Evolutionary conservation across 2,329 filamentous ascomycete genomes (phyloP).

Genomic region (Colletotrichum melonis): DNA sequence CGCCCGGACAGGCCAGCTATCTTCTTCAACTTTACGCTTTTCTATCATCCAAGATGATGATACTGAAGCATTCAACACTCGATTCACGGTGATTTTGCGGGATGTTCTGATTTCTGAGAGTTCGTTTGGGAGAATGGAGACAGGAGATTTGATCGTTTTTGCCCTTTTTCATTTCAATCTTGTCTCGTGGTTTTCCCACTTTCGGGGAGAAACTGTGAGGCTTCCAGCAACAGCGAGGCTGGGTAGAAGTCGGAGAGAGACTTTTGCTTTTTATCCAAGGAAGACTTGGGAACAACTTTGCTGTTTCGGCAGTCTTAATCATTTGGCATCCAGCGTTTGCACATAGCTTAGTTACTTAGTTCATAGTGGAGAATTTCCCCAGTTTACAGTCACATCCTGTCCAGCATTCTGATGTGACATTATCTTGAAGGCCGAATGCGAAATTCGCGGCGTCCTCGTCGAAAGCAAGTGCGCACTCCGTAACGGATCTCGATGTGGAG

Average conservation of each 20-base stretch:
- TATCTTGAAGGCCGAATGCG: neutral
- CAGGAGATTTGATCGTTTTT: neutral
- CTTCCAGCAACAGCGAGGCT: neutral
- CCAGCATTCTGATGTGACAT: neutral
- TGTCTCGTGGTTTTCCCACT: neutral
- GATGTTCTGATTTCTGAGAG: neutral
- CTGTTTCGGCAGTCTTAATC: neutral
- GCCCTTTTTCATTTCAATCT: neutral
- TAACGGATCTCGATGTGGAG: neutral
- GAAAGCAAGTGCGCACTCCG: neutral
- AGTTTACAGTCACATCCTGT: neutral
- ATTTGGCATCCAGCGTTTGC: conserved; percentile 6
- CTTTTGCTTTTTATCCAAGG: neutral
- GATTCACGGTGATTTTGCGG: neutral
- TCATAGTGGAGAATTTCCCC: neutral
- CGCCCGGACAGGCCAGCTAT: neutral
- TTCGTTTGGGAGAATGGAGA: neutral
- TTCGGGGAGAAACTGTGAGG: neutral
- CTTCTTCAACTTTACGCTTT: neutral
- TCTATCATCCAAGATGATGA: neutral
- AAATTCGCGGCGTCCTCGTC: neutral
- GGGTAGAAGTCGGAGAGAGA: neutral
- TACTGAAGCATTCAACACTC: neutral
- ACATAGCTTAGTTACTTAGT: conserved; percentile 2
- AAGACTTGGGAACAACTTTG: neutral